Conservation (phyloP, 139 green algal genomes). For the Tetraselmis chui region DNA sequence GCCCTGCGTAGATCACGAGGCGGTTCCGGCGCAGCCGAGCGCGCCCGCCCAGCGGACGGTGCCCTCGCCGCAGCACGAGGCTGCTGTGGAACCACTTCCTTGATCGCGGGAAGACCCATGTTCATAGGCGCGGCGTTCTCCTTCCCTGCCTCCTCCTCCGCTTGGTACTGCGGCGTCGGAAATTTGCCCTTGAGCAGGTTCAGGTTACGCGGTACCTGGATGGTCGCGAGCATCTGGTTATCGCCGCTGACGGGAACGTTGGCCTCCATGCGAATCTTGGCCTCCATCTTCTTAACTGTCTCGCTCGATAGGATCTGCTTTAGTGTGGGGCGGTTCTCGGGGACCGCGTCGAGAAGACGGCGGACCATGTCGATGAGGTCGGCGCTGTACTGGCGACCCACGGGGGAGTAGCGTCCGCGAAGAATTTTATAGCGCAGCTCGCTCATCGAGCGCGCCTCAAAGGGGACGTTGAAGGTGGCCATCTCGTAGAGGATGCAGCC, state of each 20-base stretch:
- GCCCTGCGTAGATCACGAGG: neutral
- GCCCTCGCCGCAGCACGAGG: too few relatives aligned
- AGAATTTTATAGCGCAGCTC: constrained; percentile 58
- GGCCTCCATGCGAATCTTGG: neutral
- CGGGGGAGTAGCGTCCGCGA: constrained; percentile 38
- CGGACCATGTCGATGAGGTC: constrained; percentile 50
- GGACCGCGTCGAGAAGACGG: constrained; percentile 44
- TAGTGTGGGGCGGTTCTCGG: constrained; percentile 33
- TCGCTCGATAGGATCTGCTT: constrained; percentile 32
- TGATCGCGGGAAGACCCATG: neutral
- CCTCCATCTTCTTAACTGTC: neutral
- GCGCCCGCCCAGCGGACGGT: too few relatives aligned
- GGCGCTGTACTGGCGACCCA: constrained; percentile 40
- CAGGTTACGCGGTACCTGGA: neutral
- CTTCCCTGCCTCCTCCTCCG: neutral
- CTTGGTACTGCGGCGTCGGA: neutral
- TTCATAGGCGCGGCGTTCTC: neutral
- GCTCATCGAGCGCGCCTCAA: constrained; percentile 53
- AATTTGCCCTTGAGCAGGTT: neutral
- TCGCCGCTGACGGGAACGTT: neutral
- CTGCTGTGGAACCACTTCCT: too few relatives aligned
- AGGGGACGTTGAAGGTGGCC: constrained; percentile 52
- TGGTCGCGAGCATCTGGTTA: neutral
- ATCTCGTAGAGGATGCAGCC: constrained; percentile 85
- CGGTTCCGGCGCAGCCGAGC: neutral